phyloP scores from a whole-genome alignment of 371 early-diverging fungal genomes.

The Catenaria anguillulae region DNA sequence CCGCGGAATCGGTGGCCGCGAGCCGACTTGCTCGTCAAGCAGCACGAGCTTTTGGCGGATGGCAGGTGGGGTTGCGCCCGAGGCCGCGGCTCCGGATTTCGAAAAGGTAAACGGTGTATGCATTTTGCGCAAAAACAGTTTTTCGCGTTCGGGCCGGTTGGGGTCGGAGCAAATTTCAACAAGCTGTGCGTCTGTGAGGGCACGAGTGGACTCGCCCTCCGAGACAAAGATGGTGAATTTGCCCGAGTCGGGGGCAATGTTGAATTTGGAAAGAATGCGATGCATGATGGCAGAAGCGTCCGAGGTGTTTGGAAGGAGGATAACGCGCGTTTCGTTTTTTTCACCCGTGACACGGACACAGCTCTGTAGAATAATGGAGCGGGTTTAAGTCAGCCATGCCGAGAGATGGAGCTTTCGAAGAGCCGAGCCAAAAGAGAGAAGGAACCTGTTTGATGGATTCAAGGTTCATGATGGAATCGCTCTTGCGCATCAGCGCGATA shows the following conservation, averaged over 20 bases:
- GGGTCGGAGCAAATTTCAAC: conserved; percentile 49
- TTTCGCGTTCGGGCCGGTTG: conserved; percentile 51
- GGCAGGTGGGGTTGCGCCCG: not conserved
- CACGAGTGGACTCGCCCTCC: conserved; percentile 18
- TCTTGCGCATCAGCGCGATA: conserved; percentile 17
- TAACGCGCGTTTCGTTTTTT: conserved; percentile 46
- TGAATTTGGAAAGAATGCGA: conserved; percentile 21
- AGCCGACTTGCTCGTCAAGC: not conserved
- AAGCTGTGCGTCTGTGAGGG: conserved; percentile 52
- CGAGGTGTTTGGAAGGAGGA: conserved; percentile 38
- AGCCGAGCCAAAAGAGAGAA: not conserved
- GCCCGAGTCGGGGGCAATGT: conserved; percentile 20
- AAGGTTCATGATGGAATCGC: conserved; percentile 41
- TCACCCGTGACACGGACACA: conserved; percentile 54
- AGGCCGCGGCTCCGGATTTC: not conserved
- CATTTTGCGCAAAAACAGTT: conserved; percentile 56
- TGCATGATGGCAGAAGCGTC: conserved; percentile 18
- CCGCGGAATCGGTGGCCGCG: conserved; percentile 2
- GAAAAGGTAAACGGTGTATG: conserved; percentile 36
- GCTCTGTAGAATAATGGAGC: conserved; percentile 16
- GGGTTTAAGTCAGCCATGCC: not conserved
- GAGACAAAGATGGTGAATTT: conserved; percentile 26
- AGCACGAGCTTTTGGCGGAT: not conserved
- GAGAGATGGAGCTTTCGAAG: not conserved
- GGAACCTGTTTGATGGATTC: conserved; percentile 45